These are phyloP conservation scores for Mimosa pudica DNA, from an alignment of 306 rosid species.

Conservation along the genomic window DNA sequence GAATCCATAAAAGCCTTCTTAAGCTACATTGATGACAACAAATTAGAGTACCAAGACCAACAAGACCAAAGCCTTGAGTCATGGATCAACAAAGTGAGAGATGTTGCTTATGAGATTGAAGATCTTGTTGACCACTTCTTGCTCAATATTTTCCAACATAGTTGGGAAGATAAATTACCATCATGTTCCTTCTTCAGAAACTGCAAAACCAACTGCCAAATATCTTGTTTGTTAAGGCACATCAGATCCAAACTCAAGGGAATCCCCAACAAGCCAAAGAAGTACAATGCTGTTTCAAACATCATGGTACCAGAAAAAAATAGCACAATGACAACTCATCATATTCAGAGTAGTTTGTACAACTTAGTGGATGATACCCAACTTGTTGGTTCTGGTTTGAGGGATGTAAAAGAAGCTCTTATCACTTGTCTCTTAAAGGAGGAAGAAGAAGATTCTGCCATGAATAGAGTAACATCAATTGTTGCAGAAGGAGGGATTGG, in stretches of 20 bases:
- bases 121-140: not conserved
- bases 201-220: not conserved
- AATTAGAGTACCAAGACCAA: not conserved
- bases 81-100: not conserved
- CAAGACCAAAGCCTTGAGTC: not conserved
- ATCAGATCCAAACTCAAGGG: not conserved
- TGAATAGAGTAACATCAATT: not conserved
- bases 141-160: not conserved
- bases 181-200: not conserved
- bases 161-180: not conserved
- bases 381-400: not conserved
- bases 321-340: not conserved
- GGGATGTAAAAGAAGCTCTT: not conserved
- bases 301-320: not conserved
- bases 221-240: not conserved
- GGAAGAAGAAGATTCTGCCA: not conserved
- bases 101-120: not conserved
- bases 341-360: not conserved
- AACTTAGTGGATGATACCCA: not conserved
- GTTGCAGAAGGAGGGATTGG: slow-evolving; percentile 1
- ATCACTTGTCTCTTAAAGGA: not conserved
- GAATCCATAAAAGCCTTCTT: not conserved
- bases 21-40: not conserved
- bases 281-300: not conserved
- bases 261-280: not conserved